These are phyloP conservation scores for Diplodia scrobiculata DNA, from an alignment of 2,329 filamentous ascomycete genomes.

Conservation along the genomic window DNA sequence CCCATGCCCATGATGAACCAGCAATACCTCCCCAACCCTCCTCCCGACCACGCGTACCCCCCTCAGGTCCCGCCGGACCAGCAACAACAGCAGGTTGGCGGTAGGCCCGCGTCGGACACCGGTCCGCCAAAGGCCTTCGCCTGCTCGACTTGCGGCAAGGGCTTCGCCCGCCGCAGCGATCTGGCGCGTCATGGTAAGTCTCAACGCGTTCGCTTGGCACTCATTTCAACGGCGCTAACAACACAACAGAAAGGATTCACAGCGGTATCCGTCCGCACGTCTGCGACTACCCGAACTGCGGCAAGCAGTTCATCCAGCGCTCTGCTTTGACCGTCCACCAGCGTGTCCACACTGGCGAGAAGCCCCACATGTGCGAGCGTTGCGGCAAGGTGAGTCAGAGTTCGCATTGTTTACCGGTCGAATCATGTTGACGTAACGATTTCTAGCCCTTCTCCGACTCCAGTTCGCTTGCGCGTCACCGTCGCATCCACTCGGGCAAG, in stretches of 20 bases:
- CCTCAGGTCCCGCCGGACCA: conserved; percentile 38
- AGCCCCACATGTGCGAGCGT: conserved; percentile 95
- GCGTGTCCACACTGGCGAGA: conserved; percentile 95
- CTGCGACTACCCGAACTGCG: conserved; percentile 84
- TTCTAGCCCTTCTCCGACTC: conserved; percentile 90
- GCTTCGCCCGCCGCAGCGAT: conserved; percentile 90
- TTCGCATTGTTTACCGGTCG: conserved; percentile 8
- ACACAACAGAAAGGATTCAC: conserved; percentile 80
- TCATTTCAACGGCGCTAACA: conserved; percentile 34
- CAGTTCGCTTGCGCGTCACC: conserved; percentile 87
- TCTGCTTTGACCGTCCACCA: conserved; percentile 94
- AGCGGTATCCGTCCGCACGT: conserved; percentile 87
- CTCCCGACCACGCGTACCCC: conserved; percentile 50
- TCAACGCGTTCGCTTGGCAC: conserved; percentile 30
- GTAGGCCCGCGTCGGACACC: conserved; percentile 50
- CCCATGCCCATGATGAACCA: conserved; percentile 59
- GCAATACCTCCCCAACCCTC: conserved; percentile 57
- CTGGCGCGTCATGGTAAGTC: conserved; percentile 86
- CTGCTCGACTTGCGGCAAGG: conserved; percentile 86
- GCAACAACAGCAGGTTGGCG: conserved; percentile 43
- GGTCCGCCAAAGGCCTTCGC: conserved; percentile 74
- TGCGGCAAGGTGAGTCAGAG: conserved; percentile 80
- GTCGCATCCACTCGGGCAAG: conserved; percentile 92
- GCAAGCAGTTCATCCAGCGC: conserved; percentile 95
- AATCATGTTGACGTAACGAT: conserved; percentile 26